Evolutionary conservation across 2,329 filamentous ascomycete species (phyloP), one percentile per base, ranked within the genome.

Genomic region (Cercospora zeina): DNA sequence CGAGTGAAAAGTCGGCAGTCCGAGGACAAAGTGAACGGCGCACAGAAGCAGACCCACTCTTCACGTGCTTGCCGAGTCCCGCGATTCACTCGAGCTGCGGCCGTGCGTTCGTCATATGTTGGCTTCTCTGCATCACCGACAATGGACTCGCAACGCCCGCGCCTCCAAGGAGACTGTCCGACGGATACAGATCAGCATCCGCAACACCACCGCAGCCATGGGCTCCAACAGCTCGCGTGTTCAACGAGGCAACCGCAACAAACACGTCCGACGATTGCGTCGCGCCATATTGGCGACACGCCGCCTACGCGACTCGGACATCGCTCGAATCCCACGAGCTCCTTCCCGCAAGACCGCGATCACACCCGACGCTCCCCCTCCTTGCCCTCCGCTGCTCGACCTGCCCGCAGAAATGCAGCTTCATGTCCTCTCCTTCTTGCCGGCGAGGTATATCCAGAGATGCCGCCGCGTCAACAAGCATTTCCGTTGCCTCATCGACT

Each of bases 321-420:
- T n/a, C 47, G 10, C 39, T 16, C 4, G 5, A 4, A 33, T 21
- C 9, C 14, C 30, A 9, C 4, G 11, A 8, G 10, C 11, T 4
- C 30, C 16, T 19, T 6, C 30, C 49, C 10, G 21, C 14, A 53
- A 21, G 7, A 24, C 14, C 49, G 31, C 3, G 8, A 8, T 27
- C 34, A 16, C 9, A 6, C 6, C 34, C 11, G 27, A 39, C 33
- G 4, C 21, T 14, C 10, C 7, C 37, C 7, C n/a, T n/a, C 9
- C 5, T 14, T 10, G 13, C 42, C n/a, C 49, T 13, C 14, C 54
- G 21, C 24, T 56, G 34, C 36, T 56, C 24, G 21, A 56, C 24
- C 19, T 59, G 13, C 58, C 58, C 5, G 34, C 58, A n/a, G 58
- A 59, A n/a, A 11, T 59, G 2, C 58, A 59, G 21, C 58, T 54